Evolutionary conservation across 116 monocot genomes (phyloP).

Genomic region (Zostera marina): DNA sequence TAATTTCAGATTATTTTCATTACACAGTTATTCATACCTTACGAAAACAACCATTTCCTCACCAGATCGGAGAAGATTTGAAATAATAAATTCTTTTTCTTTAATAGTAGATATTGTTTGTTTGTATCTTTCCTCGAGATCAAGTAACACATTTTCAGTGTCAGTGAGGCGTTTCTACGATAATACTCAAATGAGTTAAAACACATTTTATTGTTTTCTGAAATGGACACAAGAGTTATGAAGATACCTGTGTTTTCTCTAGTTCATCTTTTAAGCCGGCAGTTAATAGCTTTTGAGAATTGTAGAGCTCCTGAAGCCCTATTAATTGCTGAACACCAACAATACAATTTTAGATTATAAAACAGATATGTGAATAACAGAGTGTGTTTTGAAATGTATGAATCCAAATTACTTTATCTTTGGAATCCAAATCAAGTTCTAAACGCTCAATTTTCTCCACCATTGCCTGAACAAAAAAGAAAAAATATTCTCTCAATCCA

Average conservation of each 20-base stretch:
- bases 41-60: background rate
- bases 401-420: slow-evolving; percentile 50
- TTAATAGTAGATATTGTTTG: slow-evolving; percentile 71
- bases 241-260: slow-evolving; percentile 56
- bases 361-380: background rate
- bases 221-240: no score
- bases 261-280: slow-evolving; percentile 69
- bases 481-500: no score
- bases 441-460: slow-evolving; percentile 71
- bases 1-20: slow-evolving; percentile 3
- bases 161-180: slow-evolving; percentile 57
- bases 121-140: slow-evolving; percentile 73
- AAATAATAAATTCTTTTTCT: slow-evolving; percentile 84
- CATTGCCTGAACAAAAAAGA: slow-evolving; percentile 43
- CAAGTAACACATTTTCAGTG: slow-evolving; percentile 49
- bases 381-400: background rate
- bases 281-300: slow-evolving; percentile 42
- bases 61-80: slow-evolving; percentile 85
- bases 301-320: slow-evolving; percentile 76
- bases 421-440: slow-evolving; percentile 67
- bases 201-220: background rate
- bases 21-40: background rate
- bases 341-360: slow-evolving; percentile 1
- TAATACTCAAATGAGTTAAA: background rate
- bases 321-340: slow-evolving; percentile 47